Base-by-base conservation (phyloP, 2,329 filamentous ascomycete species). In the Orbilia ellipsospora region DNA sequence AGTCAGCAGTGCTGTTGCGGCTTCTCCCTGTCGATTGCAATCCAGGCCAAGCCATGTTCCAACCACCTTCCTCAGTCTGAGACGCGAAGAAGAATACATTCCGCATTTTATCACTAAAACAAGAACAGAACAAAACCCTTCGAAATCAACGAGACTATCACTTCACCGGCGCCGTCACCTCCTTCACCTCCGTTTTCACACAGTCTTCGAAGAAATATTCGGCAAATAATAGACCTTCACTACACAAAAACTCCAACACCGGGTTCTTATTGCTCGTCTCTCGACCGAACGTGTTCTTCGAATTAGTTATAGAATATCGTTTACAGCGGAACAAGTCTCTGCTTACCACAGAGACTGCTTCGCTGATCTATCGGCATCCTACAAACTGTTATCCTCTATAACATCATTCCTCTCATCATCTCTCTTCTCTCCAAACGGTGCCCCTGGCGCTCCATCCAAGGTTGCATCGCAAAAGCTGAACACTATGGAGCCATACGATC, bases 341-440 rank as follows among this genome's bases (percentile, higher is more conserved):
- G 72, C 23, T n/a, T 55, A 69, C n/a, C 20, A 31, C 72, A 75
- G 72, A 75, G 72, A 75, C 72, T 54, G 44, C 40, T 61, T 64
- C 59, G 72, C 72, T 69, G 64, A 69, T 15, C 45, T n/a, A n/a
- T 45, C 20, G 26, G 18, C 61, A 52, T 56, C 73, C 50, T 57
- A 51, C 73, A 77, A 77, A 77, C 73, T 77, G 73, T 65, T 77
- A 55, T 70, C 73, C 28, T 77, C 73, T 45, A 66, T 77, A 5
- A 66, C 73, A 18, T 77, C 73, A n/a, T 72, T 77, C 48, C 73
- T 77, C 51, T 77, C 73, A 59, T 67, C 67, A 31, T 70, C 72
- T 31, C 72, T 76, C 36, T 77, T 77, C 48, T 77, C 73, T 64
- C 73, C 73, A 20, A 55, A 72, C 65, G 67, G 73, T 66, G 63